Base-by-base conservation (phyloP, 768 basidiomycete genomes). In the Leccinellum albellum region DNA sequence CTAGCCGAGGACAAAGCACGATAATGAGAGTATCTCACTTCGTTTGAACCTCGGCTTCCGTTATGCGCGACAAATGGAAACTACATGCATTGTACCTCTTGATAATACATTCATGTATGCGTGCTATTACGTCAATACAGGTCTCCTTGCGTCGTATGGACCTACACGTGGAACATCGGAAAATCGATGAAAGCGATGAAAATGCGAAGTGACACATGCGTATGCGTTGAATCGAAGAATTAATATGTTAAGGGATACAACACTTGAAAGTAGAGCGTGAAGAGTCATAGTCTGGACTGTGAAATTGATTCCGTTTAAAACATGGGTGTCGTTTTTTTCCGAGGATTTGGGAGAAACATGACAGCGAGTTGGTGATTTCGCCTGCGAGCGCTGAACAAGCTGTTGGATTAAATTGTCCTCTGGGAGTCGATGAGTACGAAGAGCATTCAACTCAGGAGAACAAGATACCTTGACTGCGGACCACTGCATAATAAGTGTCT, bases 401-500 rank as follows among this genome's bases (percentile, higher is more conserved):
- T 57, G 28, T 24, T 24, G 32, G 29, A 26, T 42, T 82, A 86
- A 60, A 86, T 86, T 9, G 84, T 86, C 56, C 82, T 76, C 84
- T 86, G 59, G 20, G 62, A 23, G 23, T 14, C 14, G 17, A 21
- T 70, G 14, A 69, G 61, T 20, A 20, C 12, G 44, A 15, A 53
- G 35, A 35, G 32, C 21, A 24, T 3, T 46, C 23, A 46, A 17
- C 2, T 49, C 17, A n/a, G 23, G 3, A 23, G 6, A 29, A 63
- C 28, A 47, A 17, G 10, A 35, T 61, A 88, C 89, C 76, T 89
- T 91, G 53, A 91, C 86, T 26, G 83, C 76, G 6, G 90, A 87
- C 89, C 89, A 92, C 66, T 90, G 87, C 29, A 85, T 71, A 35
- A 88, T 74, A 50, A 91, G 78, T 50, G 79, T 79, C 70, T 83